Evolutionary conservation across 1,139 yeast species (phyloP).

Genomic region (Kodamaea alishanica): DNA sequence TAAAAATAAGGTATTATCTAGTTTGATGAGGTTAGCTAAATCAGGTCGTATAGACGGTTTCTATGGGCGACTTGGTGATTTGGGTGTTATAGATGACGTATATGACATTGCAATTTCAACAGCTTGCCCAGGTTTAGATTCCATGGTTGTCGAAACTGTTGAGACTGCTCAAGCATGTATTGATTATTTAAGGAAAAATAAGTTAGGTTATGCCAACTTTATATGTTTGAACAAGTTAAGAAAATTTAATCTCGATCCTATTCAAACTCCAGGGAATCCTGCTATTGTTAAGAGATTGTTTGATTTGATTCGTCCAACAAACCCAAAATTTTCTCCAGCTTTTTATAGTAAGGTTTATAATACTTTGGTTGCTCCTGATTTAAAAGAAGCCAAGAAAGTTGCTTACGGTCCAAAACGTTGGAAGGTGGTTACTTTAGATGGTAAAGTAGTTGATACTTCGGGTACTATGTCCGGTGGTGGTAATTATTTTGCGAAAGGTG

Average conservation of each 20-base stretch:
- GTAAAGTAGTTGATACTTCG: conserved; percentile 87
- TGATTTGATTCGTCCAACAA: conserved; percentile 71
- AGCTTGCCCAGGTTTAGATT: conserved; percentile 88
- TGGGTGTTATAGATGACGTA: conserved; percentile 81
- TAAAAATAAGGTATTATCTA: conserved; percentile 68
- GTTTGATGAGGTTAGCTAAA: conserved; percentile 64
- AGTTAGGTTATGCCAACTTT: conserved; percentile 86
- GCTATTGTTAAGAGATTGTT: conserved; percentile 74
- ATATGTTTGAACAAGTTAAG: conserved; percentile 75
- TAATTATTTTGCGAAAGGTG: conserved; percentile 57
- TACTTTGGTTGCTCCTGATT: conserved; percentile 78
- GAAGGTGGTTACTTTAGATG: conserved; percentile 91
- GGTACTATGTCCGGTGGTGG: conserved; percentile 99
- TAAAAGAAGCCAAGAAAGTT: conserved; percentile 78
- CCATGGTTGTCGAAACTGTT: conserved; percentile 91
- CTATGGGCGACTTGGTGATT: conserved; percentile 84
- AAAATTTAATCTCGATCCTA: conserved; percentile 53
- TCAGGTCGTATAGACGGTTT: conserved; percentile 86
- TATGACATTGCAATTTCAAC: conserved; percentile 94
- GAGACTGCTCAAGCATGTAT: conserved; percentile 92
- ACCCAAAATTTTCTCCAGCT: conserved; percentile 74
- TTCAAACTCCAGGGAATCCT: conserved; percentile 66
- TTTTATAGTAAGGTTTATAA: conserved; percentile 84
- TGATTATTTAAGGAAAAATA: conserved; percentile 77
- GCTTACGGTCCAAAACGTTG: conserved; percentile 81